Base-by-base conservation (phyloP, 768 basidiomycete species). In the Pholiota microspora region DNA sequence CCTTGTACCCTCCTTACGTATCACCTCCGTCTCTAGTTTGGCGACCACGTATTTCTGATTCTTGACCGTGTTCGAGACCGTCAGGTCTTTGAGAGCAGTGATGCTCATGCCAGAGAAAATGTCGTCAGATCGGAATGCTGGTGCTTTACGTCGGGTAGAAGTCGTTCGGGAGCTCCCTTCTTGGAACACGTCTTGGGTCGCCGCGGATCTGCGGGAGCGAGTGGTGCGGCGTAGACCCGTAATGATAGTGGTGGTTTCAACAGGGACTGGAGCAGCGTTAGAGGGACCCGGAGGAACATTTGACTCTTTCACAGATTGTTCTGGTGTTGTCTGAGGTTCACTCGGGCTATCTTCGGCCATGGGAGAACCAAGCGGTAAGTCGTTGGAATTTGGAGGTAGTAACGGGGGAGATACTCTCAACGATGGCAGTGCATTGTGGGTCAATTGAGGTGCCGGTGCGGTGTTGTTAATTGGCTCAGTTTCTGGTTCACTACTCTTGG, bases 11-110 rank as follows among this genome's bases (percentile, higher is more conserved):
- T 84, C 79, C 67, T 79, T 88, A 45, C 83, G 77, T 27, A 93
- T 72, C 16, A 92, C 78, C 67, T 89, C 82, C 31, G 80, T 89
- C 67, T 88, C 83, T 34, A 93, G 68, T 57, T 77, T 79, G 1
- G 77, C 81, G 4, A 80, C 73, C 21, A 81, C 59, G 46, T 85
- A 88, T 46, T 77, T 72, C 71, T 93, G 89, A 62, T 93, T 93
- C 65, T 72, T 81, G 46, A 74, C 68, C 0, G 90, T 93, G 67
- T 93, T 92, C 35, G 81, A 78, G 13, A 75, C 76, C 8, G 90
- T 93, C 51, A 93, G 76, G 32, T 84, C 77, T 64, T 82, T 86
- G 54, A 92, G 71, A 7, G 88, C 85, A 1, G 81, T 76, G 16
- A 84, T 80, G 49, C 79, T 86, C 84, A 92, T 85, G 28, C 85